phyloP scores from a whole-genome alignment of 495 filamentous ascomycete species.

The Letharia columbiana region DNA sequence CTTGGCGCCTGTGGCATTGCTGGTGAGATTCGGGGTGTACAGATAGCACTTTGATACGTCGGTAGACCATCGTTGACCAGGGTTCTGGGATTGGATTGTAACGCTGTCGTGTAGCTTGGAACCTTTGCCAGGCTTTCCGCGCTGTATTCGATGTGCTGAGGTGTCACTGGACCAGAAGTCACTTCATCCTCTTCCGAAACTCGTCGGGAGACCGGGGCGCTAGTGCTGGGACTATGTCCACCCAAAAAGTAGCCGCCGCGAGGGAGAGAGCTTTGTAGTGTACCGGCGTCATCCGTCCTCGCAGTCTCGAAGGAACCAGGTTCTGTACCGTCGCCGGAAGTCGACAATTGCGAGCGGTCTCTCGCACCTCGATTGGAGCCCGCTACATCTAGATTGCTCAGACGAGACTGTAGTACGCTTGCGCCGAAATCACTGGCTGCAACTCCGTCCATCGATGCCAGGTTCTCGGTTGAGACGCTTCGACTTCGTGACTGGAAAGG shows the following conservation, averaged over 20 bases:
- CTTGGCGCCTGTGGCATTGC: conserved; percentile 27
- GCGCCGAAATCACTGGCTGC: conserved; percentile 43
- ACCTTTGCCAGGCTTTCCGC: conserved; percentile 61
- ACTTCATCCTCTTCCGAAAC: conserved; percentile 53
- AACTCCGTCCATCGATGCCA: conserved; percentile 53
- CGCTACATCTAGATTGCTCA: conserved; percentile 45
- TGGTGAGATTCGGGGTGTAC: conserved; percentile 41
- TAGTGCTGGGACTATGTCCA: conserved; percentile 33
- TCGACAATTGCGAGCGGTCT: conserved; percentile 24
- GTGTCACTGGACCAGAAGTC: conserved; percentile 45
- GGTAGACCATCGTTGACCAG: conserved; percentile 27
- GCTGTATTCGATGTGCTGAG: conserved; percentile 54
- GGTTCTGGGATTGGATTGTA: conserved; percentile 48
- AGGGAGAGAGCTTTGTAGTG: conserved; percentile 7
- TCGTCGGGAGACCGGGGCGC: conserved; percentile 42
- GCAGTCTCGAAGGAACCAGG: not conserved
- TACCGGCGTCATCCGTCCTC: not conserved
- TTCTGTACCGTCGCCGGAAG: conserved; percentile 13
- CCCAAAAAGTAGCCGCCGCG: conserved; percentile 12
- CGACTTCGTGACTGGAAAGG: conserved; percentile 69
- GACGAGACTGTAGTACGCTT: conserved; percentile 53
- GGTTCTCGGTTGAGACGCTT: conserved; percentile 69
- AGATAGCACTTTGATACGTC: conserved; percentile 53
- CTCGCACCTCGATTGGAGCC: conserved; percentile 7
- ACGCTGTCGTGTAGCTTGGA: conserved; percentile 72